Conservation (phyloP, 2,329 filamentous ascomycete genomes). For the Cercospora canescens region DNA sequence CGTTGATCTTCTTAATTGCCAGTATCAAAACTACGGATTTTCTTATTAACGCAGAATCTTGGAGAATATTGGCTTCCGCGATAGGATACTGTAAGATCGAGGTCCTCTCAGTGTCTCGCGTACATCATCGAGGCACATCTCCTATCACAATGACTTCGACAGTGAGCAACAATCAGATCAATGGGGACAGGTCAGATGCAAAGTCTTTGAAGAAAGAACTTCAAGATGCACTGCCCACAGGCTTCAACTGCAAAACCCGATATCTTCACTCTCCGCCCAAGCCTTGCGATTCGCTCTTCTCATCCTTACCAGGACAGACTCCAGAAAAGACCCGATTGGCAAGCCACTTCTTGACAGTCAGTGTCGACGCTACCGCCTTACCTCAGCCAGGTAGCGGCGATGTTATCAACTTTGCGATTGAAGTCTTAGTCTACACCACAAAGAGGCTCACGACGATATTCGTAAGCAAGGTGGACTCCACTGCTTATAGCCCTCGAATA, state of each 20-base stretch:
- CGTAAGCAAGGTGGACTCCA: conserved; percentile 95
- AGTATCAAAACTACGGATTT: neutral
- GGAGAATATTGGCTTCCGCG: neutral
- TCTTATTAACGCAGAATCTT: neutral
- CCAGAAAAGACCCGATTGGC: conserved; percentile 82
- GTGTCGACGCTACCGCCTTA: conserved; percentile 37
- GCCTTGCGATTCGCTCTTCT: conserved; percentile 73
- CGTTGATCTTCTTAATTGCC: neutral
- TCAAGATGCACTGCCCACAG: conserved; percentile 53
- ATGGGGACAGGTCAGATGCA: neutral
- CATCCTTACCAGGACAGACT: conserved; percentile 69
- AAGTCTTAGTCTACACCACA: conserved; percentile 83
- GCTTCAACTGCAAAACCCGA: conserved; percentile 67
- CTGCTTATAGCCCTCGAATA: conserved; percentile 74
- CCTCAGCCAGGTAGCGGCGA: conserved; percentile 36
- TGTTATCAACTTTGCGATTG: conserved; percentile 78
- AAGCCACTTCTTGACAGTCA: conserved; percentile 71
- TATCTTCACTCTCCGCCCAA: conserved; percentile 86
- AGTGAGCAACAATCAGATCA: conserved; percentile 1
- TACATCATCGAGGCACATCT: neutral
- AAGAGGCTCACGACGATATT: conserved; percentile 81
- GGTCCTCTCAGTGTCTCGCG: neutral
- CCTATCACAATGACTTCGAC: conserved; percentile 6
- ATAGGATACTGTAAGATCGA: neutral
- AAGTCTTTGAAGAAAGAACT: conserved; percentile 44